Base-by-base conservation (phyloP, 2,329 filamentous ascomycete genomes). In the Phaeomoniella chlamydospora region DNA sequence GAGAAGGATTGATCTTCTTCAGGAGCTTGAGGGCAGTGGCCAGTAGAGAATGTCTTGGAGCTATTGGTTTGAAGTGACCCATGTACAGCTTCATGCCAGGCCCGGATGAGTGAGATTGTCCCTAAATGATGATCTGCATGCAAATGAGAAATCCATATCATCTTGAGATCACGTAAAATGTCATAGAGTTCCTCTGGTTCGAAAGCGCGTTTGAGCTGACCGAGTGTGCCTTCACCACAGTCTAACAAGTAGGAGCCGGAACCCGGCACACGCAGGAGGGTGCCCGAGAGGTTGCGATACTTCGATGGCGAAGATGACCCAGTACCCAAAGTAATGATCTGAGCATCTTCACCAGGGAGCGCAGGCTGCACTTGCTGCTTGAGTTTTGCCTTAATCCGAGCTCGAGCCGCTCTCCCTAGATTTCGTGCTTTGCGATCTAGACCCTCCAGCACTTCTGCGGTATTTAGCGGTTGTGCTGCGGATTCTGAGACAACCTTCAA, bases 61-160 rank as follows among this genome's bases (percentile, higher is more conserved):
- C n/a, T 6, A 6, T n/a, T 26, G 6, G 9, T n/a, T 6, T n/a
- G 22, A 26, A 26, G 22, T 6, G 22, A n/a, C n/a, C 22, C 22
- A 26, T 26, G 22, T 9, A 26, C 22, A 6, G 22, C 6, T n/a
- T 26, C 22, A 26, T 26, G 22, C 22, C 22, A 26, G 40, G 81
- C 82, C 49, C 73, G 77, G 49, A 96, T 74, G n/a, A 96, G 64
- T 4, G 77, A 72, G n/a, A 74, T 68, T 1, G 77, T 82, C 17
- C 90, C 90, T 14, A 98, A 70, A 52, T 96, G 90, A 58, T 98
- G 90, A 59, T 98, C 90, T 3, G 90, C 90, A 56, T 98, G 90
- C 42, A 93, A 65, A 59, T 98, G 90, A 55, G 84, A 93, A 58
- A 98, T 90, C 75, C 85, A 93, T 43, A 98, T 78, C 45, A 76